Evolutionary conservation across 2,329 filamentous ascomycete species (phyloP).

Genomic region (Phyllosticta citribraziliensis): DNA sequence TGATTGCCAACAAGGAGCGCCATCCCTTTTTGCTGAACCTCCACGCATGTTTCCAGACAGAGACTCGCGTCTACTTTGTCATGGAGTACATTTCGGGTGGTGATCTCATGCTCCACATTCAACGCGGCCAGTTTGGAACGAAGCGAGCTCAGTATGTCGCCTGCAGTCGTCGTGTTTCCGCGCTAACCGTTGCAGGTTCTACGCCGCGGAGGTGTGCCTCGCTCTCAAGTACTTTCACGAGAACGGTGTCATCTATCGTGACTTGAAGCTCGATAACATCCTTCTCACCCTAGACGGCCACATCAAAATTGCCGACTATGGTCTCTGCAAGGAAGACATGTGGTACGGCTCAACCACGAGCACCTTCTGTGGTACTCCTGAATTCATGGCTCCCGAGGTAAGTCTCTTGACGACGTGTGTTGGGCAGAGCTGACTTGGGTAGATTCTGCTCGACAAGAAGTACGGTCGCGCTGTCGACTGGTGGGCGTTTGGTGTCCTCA

Average conservation of each 20-base stretch:
- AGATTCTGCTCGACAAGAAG: constrained; percentile 97
- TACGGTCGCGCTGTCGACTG: constrained; percentile 96
- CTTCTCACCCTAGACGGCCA: constrained; percentile 89
- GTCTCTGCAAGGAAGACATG: constrained; percentile 99
- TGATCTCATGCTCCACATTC: constrained; percentile 98
- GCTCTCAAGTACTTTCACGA: constrained; percentile 99
- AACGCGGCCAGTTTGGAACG: constrained; percentile 88
- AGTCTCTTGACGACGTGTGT: constrained; percentile 5
- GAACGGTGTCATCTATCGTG: constrained; percentile 93
- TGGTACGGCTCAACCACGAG: constrained; percentile 96
- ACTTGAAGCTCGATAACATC: constrained; percentile 78
- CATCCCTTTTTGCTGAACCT: constrained; percentile 93
- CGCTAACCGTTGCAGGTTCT: constrained; percentile 54
- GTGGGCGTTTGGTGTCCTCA: constrained; percentile 98
- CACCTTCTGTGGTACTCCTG: constrained; percentile 98
- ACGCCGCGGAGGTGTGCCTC: constrained; percentile 92
- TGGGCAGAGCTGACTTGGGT: not conserved
- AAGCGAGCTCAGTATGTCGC: constrained; percentile 81
- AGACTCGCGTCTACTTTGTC: constrained; percentile 96
- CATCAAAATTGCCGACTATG: constrained; percentile 97
- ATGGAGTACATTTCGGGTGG: constrained; percentile 99
- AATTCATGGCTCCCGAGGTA: constrained; percentile 98
- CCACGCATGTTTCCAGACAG: constrained; percentile 97
- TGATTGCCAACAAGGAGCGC: constrained; percentile 92
- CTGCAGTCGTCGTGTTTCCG: not conserved